A percentile compares a stretch with the other conserved stretches of the same genome.
Evolutionary conservation across 176 grass and related monocot species (phyloP).

Genomic region (Luzula sylvatica): DNA sequence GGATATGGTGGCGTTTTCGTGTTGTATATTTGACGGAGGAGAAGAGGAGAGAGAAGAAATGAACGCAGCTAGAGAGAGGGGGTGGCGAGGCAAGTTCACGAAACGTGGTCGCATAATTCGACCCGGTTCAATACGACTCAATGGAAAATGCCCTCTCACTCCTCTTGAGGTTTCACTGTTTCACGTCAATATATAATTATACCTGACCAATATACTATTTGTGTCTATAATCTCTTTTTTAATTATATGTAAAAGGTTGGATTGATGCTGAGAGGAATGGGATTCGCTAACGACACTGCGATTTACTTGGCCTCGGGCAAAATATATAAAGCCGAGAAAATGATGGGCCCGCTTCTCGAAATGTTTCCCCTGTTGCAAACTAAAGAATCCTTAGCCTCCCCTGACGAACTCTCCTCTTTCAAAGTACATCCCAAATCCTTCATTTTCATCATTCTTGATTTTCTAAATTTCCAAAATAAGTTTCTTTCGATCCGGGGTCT

Average conservation of each 20-base stretch:
- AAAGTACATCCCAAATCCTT: slow-evolving; percentile 37
- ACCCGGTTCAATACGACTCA: slow-evolving; percentile 83
- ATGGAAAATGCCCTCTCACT: slow-evolving; percentile 97
- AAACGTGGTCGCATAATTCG: slow-evolving; percentile 79
- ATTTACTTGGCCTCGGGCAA: slow-evolving; percentile 99
- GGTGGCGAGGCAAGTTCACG: slow-evolving; percentile 97
- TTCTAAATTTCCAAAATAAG: too few species aligned
- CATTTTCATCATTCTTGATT: too few species aligned
- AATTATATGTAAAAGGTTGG: slow-evolving; percentile 69
- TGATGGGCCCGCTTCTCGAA: slow-evolving; percentile 89
- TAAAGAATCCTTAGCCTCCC: slow-evolving; percentile 82
- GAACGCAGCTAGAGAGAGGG: slow-evolving; percentile 87
- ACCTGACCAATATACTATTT: slow-evolving; percentile 2
- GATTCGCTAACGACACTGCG: slow-evolving; percentile 71
- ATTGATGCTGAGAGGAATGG: slow-evolving; percentile 93
- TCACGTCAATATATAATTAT: background rate
- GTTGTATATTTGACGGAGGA: slow-evolving; percentile 86
- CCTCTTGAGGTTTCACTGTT: slow-evolving; percentile 99
- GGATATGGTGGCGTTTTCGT: slow-evolving; percentile 99
- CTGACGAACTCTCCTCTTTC: slow-evolving; percentile 78
- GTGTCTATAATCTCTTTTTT: slow-evolving; percentile 20
- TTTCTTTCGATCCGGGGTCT: too few species aligned
- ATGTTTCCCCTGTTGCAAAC: slow-evolving; percentile 97
- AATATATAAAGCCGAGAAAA: slow-evolving; percentile 94
- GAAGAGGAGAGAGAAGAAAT: slow-evolving; percentile 73